Base-by-base conservation (phyloP, 371 early-diverging fungal genomes). In the Mortierella polycephala region DNA sequence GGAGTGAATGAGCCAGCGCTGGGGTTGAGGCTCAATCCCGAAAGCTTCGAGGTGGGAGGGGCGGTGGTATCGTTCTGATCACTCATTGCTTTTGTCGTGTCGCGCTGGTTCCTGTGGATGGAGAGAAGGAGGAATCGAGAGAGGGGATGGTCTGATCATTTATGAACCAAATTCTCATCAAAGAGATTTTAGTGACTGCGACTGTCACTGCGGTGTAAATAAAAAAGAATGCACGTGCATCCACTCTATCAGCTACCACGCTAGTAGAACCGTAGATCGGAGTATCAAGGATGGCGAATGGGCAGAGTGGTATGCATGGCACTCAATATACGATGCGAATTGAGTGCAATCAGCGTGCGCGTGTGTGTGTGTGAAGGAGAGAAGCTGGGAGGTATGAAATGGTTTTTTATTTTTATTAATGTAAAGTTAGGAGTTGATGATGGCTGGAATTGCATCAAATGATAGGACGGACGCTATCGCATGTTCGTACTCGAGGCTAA, bases 1-100 rank as follows among this genome's bases (percentile, higher is more conserved):
- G 90, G 90, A 20, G 83, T 82, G 63, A 90, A 90, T 6, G 79
- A 59, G 50, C 84, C 83, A 13, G 90, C 90, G 64, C 77, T 84
- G 51, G 82, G 67, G 74, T 89, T 90, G 54, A 90, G 82, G 51
- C 59, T 77, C 53, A 85, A 74, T 72, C 75, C 87, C 20, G 79
- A 74, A 45, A 77, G 67, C 67, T 60, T 71, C 18, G 53, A 14
- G 50, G 82, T 58, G 30, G 72, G 74, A 37, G 71, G 70, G 12
- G 62, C 9, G 63, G 42, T 67, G 14, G 68, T 64, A 60, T 75
- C 65, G 54, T 74, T 63, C 46, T 73, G 63, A 57, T 75, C 71
- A 50, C 67, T 71, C 71, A 71, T 76, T 58, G 23, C 62, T 50
- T 49, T 11, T 45, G n/a, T 42, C n/a, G 13, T 55, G 53, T 7